Evolutionary conservation across 2,329 filamentous ascomycete species (phyloP).

Genomic region (Teratosphaeriaceae sp.): DNA sequence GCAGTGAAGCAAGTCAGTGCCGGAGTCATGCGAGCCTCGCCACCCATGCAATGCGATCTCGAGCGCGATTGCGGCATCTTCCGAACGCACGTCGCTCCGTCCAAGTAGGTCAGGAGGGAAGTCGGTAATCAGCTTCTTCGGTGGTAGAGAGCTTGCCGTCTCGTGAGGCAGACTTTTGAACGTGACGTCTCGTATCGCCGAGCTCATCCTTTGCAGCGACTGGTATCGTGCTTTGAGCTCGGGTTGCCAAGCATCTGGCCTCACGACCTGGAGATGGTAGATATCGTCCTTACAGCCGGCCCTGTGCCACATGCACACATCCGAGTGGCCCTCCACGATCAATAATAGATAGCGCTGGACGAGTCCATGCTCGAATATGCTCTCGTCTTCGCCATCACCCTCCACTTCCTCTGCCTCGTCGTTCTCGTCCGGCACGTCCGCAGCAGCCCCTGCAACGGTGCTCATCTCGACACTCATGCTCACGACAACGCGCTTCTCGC

Average conservation of each 20-base stretch:
- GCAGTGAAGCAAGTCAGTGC: conserved; percentile 71
- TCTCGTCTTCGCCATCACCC: conserved; percentile 22
- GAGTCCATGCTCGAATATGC: conserved; percentile 53
- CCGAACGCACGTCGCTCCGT: conserved; percentile 6
- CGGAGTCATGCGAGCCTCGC: conserved; percentile 49
- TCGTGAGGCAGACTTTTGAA: conserved; percentile 10
- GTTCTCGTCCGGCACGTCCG: conserved; percentile 44
- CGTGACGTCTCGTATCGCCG: conserved; percentile 22
- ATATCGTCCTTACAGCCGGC: conserved; percentile 77
- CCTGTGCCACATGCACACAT: conserved; percentile 79
- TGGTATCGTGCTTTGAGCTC: conserved; percentile 24
- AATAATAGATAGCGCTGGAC: conserved; percentile 69
- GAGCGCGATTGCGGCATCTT: conserved; percentile 18
- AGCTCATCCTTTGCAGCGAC: conserved; percentile 19
- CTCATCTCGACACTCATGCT: conserved; percentile 58
- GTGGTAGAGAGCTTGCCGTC: conserved; percentile 6
- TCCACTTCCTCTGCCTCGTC: conserved; percentile 14
- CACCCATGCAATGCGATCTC: conserved; percentile 41
- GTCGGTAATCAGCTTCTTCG: conserved; percentile 20
- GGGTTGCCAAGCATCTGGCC: conserved; percentile 29
- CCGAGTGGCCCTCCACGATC: conserved; percentile 67
- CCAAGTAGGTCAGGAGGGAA: conserved; percentile 22
- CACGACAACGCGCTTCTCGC: conserved; percentile 76
- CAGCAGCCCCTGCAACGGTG: too few species aligned
- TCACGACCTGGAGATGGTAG: conserved; percentile 49